Conservation (phyloP, 1,284 basidiomycete species). For the Ceratobasidium papillatum region DNA sequence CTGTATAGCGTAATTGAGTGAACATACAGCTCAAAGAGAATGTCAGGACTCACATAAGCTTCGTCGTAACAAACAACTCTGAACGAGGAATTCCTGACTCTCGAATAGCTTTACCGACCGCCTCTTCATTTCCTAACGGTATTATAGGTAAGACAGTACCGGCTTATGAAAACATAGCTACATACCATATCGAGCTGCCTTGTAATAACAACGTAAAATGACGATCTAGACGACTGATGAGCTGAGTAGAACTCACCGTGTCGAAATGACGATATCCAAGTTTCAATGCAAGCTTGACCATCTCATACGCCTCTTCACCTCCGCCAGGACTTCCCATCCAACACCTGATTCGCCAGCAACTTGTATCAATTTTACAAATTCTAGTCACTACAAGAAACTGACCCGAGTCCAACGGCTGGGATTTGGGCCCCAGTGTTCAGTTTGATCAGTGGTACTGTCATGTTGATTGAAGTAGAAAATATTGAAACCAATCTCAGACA, state of each 20-base stretch:
- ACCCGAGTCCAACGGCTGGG: conserved; percentile 48
- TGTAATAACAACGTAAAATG: too few species aligned
- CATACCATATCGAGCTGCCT: conserved; percentile 33
- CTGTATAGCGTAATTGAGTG: conserved; percentile 48
- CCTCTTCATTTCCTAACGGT: conserved; percentile 48
- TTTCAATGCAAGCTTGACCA: conserved; percentile 45
- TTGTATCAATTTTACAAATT: not conserved
- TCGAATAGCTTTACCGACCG: conserved; percentile 57
- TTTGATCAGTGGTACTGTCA: conserved; percentile 44
- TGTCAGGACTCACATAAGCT: conserved; percentile 42
- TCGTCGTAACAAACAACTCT: conserved; percentile 58
- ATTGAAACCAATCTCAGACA: too few species aligned
- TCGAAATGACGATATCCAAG: conserved; percentile 43
- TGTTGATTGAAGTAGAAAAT: not conserved
- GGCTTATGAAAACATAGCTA: not conserved
- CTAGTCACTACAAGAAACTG: not conserved
- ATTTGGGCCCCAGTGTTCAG: conserved; percentile 52
- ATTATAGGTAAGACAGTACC: not conserved
- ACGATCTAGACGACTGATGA: too few species aligned
- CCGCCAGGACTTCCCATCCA: conserved; percentile 46
- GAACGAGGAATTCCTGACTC: conserved; percentile 56
- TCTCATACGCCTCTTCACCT: conserved; percentile 46
- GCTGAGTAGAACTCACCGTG: conserved; percentile 31
- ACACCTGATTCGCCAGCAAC: conserved; percentile 41
- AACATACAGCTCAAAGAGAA: not conserved